Evolutionary conservation across 495 filamentous ascomycete species (phyloP), one percentile per base, ranked within the genome.

Genomic region (Sordaria brevicollis): DNA sequence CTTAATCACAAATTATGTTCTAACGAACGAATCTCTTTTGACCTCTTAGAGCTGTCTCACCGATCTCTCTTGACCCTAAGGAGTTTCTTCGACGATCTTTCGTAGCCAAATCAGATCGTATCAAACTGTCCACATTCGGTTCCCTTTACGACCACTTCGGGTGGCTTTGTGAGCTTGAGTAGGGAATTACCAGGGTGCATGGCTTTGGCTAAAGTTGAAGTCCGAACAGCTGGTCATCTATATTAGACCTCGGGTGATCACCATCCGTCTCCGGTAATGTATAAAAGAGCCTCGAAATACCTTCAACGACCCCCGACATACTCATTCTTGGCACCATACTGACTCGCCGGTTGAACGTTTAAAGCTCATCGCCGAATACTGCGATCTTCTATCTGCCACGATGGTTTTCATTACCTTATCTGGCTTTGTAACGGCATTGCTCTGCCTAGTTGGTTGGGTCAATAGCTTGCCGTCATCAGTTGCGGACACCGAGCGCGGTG

Each of bases 201-300:
- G 21, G 4, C 66, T 70, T 62, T 74, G 75, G 71, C 70, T 76
- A 77, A 77, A 77, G 31, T n/a, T 73, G 31, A 68, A 41, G 11
- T 4, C 17, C 25, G 4, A 7, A 57, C 29, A 71, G 67, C 67
- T 69, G 43, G 39, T 54, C 39, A 65, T 57, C 35, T 65, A 73
- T 68, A 74, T 74, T 71, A 71, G 65, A 68, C 35, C 39, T 72
- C 75, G 74, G 74, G 65, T 66, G 67, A 39, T 65, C 54, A 74
- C 35, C 38, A 49, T 77, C 75, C 74, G 75, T 35, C 10, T 65
- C 17, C 11, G 31, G 4, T 4, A 5, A 41, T 6, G 21, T 71
- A 70, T 36, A 70, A 71, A 68, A 62, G 15, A 35, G 62, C 29
- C 34, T 34, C 19, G 29, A 35, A 36, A 25, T 25, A 5, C 43